phyloP scores from a whole-genome alignment of 495 filamentous ascomycete genomes.

The Pyrenula massariospora region DNA sequence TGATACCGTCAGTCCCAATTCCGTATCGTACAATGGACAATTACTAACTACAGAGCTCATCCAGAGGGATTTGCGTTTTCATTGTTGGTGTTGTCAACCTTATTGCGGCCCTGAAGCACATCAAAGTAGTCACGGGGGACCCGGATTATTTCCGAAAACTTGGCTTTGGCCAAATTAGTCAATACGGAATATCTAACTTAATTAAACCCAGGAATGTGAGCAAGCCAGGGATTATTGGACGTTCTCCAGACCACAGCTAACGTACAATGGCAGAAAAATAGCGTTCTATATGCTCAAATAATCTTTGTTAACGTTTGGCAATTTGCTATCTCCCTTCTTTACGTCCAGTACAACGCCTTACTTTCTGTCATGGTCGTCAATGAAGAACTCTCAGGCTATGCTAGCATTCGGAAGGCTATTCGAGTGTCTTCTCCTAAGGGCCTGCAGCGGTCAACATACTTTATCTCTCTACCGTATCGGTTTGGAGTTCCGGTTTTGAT shows the following conservation, averaged over 20 bases:
- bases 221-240: not conserved
- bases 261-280: too few species aligned
- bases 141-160: not conserved
- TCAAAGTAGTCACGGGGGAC: not conserved
- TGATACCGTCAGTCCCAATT: too few species aligned
- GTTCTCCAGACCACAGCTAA: not conserved
- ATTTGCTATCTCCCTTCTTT: conserved; percentile 19
- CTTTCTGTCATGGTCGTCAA: conserved; percentile 14
- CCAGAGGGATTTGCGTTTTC: too few species aligned
- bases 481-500: conserved; percentile 23
- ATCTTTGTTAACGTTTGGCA: conserved; percentile 22
- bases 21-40: too few species aligned
- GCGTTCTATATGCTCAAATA: not conserved
- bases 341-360: conserved; percentile 16
- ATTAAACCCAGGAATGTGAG: not conserved
- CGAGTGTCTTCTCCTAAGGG: conserved; percentile 16
- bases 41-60: too few species aligned
- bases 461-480: conserved; percentile 25
- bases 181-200: not conserved
- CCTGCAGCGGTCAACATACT: conserved; percentile 27
- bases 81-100: too few species aligned
- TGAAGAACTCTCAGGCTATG: conserved; percentile 10
- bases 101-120: too few species aligned
- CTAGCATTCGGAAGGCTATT: conserved; percentile 9
- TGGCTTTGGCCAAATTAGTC: not conserved